Base-by-base conservation (phyloP, 495 filamentous ascomycete species). In the Neurospora sp. region DNA sequence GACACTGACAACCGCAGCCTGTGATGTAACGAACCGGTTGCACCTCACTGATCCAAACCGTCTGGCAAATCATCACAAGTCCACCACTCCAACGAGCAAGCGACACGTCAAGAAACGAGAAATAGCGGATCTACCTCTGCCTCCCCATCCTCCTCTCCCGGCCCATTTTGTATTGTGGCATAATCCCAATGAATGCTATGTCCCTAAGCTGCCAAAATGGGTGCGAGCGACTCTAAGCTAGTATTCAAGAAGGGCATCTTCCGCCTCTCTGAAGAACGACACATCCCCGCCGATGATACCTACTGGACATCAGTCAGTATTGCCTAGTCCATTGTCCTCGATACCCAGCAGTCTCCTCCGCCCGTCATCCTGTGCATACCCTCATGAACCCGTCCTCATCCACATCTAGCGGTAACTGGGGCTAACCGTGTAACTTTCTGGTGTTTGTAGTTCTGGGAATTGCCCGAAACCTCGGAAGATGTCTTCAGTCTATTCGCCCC, bases 221-320 rank as follows among this genome's bases (percentile, higher is more conserved):
- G 96, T 81, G 96, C 96, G 79, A 97, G 96, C 82, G 96, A 99
- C 86, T 98, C 95, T 75, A 99, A 99, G 89, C 91, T 98, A 78
- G 93, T 94, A 78, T 98, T 99, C 89, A 99, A 98, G 84, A 92
- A 97, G 82, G 96, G 94, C 81, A 97, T 99, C 85, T 99, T 99
- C 85, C 90, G 92, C 79, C 90, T 99, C 71, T 96, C 94, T 20
- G 94, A 97, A 81, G 90, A 96, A 81, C 89, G 91, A 76, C 87
- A 92, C 77, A 98, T 99, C 77, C 88, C 94, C 62, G 89, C 93
- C 54, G 90, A 94, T 81, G 94, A 97, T 85, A 86, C 90, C 14
- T 98, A 97, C 85, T 99, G 96, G 96, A 88, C 93, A 72, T 92
- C 93, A 77, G 94, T 96, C 82, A 79, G 90, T 85, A 66, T 35